Evolutionary conservation across 78 protist species (phyloP).

Genomic region (slime mould (Dictyostelium discoideum)): DNA sequence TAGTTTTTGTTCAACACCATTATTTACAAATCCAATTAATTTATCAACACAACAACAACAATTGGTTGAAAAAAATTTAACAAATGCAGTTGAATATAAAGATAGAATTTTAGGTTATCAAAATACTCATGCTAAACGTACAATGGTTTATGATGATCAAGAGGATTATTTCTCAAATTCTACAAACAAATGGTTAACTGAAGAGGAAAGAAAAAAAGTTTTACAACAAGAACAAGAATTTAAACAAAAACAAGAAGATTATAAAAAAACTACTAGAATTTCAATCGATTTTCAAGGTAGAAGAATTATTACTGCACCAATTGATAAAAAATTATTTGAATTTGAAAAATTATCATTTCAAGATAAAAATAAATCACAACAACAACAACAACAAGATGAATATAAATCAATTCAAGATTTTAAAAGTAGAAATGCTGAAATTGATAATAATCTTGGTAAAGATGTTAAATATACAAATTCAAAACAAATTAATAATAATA

Average conservation of each 20-base stretch:
- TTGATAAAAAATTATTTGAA: not conserved
- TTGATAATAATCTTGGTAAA: not conserved
- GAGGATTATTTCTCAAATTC: slow-evolving; percentile 74
- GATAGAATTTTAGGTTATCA: slow-evolving; percentile 85
- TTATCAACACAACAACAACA: slow-evolving; percentile 19
- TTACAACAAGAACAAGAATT: slow-evolving; percentile 25
- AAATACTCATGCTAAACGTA: slow-evolving; percentile 74
- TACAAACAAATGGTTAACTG: slow-evolving; percentile 72
- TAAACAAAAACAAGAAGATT: slow-evolving; percentile 15
- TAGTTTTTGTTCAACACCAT: slow-evolving; percentile 76
- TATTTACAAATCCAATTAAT: slow-evolving; percentile 24
- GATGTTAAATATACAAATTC: not conserved
- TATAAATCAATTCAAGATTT: not conserved
- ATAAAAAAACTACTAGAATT: slow-evolving; percentile 21
- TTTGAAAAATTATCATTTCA: slow-evolving; percentile 25
- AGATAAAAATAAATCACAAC: not conserved
- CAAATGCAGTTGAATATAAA: slow-evolving; percentile 35
- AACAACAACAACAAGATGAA: not conserved
- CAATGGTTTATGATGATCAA: slow-evolving; percentile 89
- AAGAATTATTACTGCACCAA: slow-evolving; percentile 15
- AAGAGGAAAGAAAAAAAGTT: slow-evolving; percentile 62
- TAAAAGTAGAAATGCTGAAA: not conserved
- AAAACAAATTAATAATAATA: not conserved
- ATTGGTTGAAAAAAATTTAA: not conserved
- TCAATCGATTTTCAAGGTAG: slow-evolving; percentile 52